phyloP scores from a whole-genome alignment of 805 yeast species.

The Wickerhamomyces kurtzmanii region DNA sequence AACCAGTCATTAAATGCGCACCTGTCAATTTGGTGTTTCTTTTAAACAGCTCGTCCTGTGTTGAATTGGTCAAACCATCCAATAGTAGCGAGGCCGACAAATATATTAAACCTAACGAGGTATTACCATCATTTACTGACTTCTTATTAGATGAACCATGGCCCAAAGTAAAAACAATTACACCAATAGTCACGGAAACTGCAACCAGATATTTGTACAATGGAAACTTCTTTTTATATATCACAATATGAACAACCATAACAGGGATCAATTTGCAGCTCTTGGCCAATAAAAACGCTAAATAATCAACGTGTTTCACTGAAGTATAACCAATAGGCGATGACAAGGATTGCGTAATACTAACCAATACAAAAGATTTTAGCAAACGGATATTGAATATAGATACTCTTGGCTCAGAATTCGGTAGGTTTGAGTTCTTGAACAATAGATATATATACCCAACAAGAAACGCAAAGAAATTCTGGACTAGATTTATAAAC shows the following conservation, averaged over 20 bases:
- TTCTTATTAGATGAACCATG: constrained; percentile 22
- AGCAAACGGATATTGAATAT: constrained; percentile 7
- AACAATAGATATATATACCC: constrained; percentile 50
- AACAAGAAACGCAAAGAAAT: constrained; percentile 57
- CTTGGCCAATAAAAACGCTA: constrained; percentile 79
- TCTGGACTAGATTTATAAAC: constrained; percentile 68
- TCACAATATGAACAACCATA: constrained; percentile 67
- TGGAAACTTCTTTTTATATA: constrained; percentile 69
- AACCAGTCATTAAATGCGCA: constrained; percentile 76
- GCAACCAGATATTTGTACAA: constrained; percentile 73
- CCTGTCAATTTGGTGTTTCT: constrained; percentile 51
- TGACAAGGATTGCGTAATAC: constrained; percentile 70
- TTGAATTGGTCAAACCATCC: constrained; percentile 89
- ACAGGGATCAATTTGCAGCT: constrained; percentile 93
- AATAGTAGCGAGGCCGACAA: constrained; percentile 57
- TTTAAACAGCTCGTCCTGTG: constrained; percentile 80
- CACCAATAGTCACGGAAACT: constrained; percentile 71
- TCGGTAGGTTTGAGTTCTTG: constrained; percentile 13
- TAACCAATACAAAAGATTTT: constrained; percentile 36
- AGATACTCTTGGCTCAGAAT: constrained; percentile 4
- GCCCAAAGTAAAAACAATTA: constrained; percentile 61
- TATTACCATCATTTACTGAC: constrained; percentile 28
- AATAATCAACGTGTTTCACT: constrained; percentile 73
- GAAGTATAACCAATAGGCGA: constrained; percentile 79
- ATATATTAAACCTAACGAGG: constrained; percentile 47